Base-by-base conservation (phyloP, 2,329 filamentous ascomycete genomes). In the Venturiaceae sp. region DNA sequence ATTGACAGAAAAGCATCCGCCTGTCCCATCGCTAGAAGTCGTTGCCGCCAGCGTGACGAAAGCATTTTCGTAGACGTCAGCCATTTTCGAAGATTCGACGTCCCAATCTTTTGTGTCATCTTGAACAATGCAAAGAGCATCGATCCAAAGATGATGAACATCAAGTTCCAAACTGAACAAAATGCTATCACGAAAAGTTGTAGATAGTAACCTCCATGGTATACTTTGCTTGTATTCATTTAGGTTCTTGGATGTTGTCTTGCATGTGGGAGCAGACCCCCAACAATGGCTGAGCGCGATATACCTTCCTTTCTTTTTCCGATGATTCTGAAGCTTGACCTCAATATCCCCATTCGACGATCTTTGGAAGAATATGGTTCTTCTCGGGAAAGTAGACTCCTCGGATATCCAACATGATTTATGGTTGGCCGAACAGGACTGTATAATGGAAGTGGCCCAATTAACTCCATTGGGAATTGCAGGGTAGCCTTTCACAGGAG, bases 11-110 rank as follows among this genome's bases (percentile, higher is more conserved):
- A 21, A 28, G 46, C 46, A 52, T 7, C 46, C 21, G 7, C 46
- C 46, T 23, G n/a, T 28, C n/a, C 23, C 46, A 23, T 52, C 46
- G 16, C 13, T 28, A 21, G 46, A 52, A 6, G 21, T 32, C 11
- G 46, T 28, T 16, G 46, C 46, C 23, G 46, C 46, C 23, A 52
- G 23, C n/a, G 23, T 28, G n/a, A 52, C 13, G 30, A 23, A 16
- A n/a, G 23, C 11, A 14, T 52, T 52, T 14, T 32, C 19, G 23
- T 67, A 69, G 1, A 69, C 61, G 52, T 63, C 61, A 34, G 62
- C 62, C 66, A 69, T 69, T 2, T 62, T 62, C n/a, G 62, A 63
- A 26, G 64, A 63, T 56, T 69, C 64, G 2, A 59, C 54, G 16
- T 59, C 57, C 67, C 66, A 69, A 50, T 69, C 67, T n/a, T 57